phyloP scores from a whole-genome alignment of 108 stramenopile species.

The Cyclotella cryptica region DNA sequence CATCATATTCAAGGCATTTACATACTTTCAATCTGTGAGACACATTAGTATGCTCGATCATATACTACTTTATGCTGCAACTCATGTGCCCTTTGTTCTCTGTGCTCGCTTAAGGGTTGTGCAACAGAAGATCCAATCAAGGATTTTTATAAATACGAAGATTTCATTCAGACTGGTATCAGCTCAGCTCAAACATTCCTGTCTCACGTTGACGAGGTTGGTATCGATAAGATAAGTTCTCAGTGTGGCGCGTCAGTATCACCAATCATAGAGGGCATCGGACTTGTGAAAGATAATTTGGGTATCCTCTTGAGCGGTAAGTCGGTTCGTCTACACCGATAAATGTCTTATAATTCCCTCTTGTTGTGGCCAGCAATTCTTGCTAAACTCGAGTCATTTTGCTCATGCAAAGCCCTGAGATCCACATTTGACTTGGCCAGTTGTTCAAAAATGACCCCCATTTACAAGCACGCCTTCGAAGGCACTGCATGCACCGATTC shows the following conservation, averaged over 20 bases:
- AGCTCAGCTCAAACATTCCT: slow-evolving; percentile 28
- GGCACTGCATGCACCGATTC: slow-evolving; percentile 31
- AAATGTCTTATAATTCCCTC: background rate
- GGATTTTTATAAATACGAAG: slow-evolving; percentile 46
- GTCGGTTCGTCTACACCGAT: background rate
- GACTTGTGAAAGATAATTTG: slow-evolving; percentile 43
- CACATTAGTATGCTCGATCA: background rate
- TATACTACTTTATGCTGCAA: background rate
- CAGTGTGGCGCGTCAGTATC: slow-evolving; percentile 35
- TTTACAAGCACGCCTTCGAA: slow-evolving; percentile 28
- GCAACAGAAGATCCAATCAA: slow-evolving; percentile 36
- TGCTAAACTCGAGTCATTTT: background rate
- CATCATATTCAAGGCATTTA: slow-evolving; percentile 39
- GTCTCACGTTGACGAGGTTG: slow-evolving; percentile 29
- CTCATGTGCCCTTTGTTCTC: background rate
- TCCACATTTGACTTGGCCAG: slow-evolving; percentile 35
- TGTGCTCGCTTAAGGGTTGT: slow-evolving; percentile 14
- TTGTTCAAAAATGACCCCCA: slow-evolving; percentile 32
- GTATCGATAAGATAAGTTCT: slow-evolving; percentile 25
- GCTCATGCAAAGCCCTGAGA: slow-evolving; percentile 26
- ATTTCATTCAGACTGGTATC: slow-evolving; percentile 39
- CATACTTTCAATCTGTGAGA: slow-evolving; percentile 46
- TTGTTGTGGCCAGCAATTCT: background rate
- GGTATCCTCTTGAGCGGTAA: slow-evolving; percentile 40
- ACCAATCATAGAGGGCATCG: slow-evolving; percentile 40